Evolutionary conservation across 148 eudicot genomes (phyloP), one percentile per base, ranked within the genome.

Genomic region (Arctostaphylos glauca): DNA sequence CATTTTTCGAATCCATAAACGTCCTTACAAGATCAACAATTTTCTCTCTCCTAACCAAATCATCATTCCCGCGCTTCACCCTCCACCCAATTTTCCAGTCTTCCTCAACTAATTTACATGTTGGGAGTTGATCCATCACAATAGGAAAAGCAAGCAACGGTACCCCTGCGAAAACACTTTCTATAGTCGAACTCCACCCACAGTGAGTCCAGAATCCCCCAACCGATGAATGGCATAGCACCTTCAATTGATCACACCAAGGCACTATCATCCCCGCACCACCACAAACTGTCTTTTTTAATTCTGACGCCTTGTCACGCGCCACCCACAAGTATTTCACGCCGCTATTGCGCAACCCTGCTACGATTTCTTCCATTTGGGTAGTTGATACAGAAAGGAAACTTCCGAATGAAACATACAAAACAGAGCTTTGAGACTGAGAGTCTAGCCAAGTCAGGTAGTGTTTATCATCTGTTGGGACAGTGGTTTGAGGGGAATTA

Each of bases 231-330:
- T 90, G 92, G 25, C 81, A 81, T 47, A 90, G 48, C 2, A 90
- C 90, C 79, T 48, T 85, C 81, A 86, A 53, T 66, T 90, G 92
- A 48, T 88, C 90, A 55, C 92, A 90, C 90, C 90, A 90, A n/a
- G 60, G 70, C 50, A 90, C 82, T 41, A 86, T 76, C 48, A 71
- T 46, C 5, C 89, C 86, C 13, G 10, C 25, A 0, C 48, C 83
- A 1, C 72, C 83, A 58, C 77, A 13, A 64, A 23, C 2, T 3
- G 44, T 76, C 56, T 73, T 67, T 48, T 54, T 56, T 47, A 46
- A 56, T 38, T 72, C n/a, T 0, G 14, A 60, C 5, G 78, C 84
- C 62, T 86, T 84, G 2, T 77, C 87, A 25, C 88, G 88, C 4
- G 87, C 86, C 21, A 84, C 85, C 81, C 81, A 84, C 31, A 87